These are phyloP conservation scores for Trichosporon inkin DNA, from an alignment of 1,284 basidiomycete genomes.

Conservation along the genomic window DNA sequence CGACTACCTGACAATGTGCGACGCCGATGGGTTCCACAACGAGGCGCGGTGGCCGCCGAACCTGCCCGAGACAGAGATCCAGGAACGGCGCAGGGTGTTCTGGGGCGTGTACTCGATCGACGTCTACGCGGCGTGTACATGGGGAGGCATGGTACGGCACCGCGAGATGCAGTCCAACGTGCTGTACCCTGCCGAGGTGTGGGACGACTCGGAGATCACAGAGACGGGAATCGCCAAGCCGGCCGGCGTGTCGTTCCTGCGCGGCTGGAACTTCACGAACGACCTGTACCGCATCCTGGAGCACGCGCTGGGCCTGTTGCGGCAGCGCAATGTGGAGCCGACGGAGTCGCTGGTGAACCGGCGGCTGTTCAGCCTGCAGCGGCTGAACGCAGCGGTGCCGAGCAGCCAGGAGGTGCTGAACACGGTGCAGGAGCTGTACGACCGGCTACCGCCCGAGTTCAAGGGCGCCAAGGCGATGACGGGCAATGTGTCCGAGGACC, in stretches of 20 bases:
- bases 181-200: slow-evolving; percentile 43
- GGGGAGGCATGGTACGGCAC: slow-evolving; percentile 40
- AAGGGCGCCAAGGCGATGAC: slow-evolving; percentile 38
- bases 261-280: slow-evolving; percentile 46
- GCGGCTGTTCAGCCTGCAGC: slow-evolving; percentile 29
- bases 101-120: slow-evolving; percentile 46
- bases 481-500: slow-evolving; percentile 37
- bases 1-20: slow-evolving; percentile 40
- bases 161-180: slow-evolving; percentile 44
- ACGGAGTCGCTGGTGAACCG: slow-evolving; percentile 23
- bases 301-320: slow-evolving; percentile 38
- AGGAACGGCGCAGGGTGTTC: slow-evolving; percentile 46
- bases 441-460: slow-evolving; percentile 36
- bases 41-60: slow-evolving; percentile 41
- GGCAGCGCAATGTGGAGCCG: slow-evolving; percentile 19
- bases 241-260: slow-evolving; percentile 28
- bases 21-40: slow-evolving; percentile 40
- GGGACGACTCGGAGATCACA: slow-evolving; percentile 38
- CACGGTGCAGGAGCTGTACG: slow-evolving; percentile 36
- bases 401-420: slow-evolving; percentile 31
- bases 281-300: slow-evolving; percentile 48
- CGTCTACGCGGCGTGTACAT: slow-evolving; percentile 43
- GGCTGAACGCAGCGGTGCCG: slow-evolving; percentile 32
- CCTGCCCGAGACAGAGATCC: slow-evolving; percentile 35
- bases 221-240: slow-evolving; percentile 22